A percentile compares a stretch with the other conserved stretches of the same genome.
These are phyloP conservation scores for Globisporangium solare DNA, from an alignment of 352 stramenopile genomes.

Conservation along the genomic window DNA sequence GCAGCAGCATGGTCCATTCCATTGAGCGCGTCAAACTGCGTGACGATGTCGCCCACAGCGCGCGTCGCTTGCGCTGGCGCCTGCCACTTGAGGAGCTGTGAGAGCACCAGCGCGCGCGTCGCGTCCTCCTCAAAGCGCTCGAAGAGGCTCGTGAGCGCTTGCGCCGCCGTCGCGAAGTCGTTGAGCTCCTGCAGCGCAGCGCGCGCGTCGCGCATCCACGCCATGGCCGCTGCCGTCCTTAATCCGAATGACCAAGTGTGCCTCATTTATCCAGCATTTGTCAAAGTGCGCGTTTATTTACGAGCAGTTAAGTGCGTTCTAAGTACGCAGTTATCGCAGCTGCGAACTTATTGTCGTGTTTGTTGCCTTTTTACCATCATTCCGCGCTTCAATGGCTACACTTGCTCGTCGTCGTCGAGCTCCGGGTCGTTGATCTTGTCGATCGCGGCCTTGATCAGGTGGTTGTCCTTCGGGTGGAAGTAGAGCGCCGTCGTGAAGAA, in stretches of 20 bases:
- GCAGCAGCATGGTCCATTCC: background rate
- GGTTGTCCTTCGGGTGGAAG: constrained; percentile 97
- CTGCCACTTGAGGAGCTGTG: constrained; percentile 51
- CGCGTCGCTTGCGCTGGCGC: constrained; percentile 17
- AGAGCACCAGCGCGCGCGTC: constrained; percentile 21
- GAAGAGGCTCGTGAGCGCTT: constrained; percentile 50
- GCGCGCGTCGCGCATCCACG: constrained; percentile 25
- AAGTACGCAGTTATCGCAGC: too few species aligned
- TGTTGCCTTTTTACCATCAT: background rate
- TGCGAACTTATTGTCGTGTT: background rate
- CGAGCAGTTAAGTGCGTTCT: too few species aligned
- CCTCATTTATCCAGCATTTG: constrained; percentile 2
- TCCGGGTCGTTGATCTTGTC: constrained; percentile 86
- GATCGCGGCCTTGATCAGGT: constrained; percentile 95
- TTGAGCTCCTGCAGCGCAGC: constrained; percentile 51
- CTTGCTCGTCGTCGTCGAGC: constrained; percentile 43
- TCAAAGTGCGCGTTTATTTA: background rate
- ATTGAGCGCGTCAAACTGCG: constrained; percentile 22
- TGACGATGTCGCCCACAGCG: constrained; percentile 28
- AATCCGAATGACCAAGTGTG: background rate
- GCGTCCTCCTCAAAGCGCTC: constrained; percentile 18
- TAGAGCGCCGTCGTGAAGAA: constrained; percentile 96
- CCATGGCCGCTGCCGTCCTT: too few species aligned
- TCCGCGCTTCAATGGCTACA: constrained; percentile 23
- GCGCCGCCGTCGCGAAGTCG: constrained; percentile 43